These are phyloP conservation scores for Auriculariales sp. DNA, from an alignment of 768 basidiomycete genomes.

Conservation along the genomic window DNA sequence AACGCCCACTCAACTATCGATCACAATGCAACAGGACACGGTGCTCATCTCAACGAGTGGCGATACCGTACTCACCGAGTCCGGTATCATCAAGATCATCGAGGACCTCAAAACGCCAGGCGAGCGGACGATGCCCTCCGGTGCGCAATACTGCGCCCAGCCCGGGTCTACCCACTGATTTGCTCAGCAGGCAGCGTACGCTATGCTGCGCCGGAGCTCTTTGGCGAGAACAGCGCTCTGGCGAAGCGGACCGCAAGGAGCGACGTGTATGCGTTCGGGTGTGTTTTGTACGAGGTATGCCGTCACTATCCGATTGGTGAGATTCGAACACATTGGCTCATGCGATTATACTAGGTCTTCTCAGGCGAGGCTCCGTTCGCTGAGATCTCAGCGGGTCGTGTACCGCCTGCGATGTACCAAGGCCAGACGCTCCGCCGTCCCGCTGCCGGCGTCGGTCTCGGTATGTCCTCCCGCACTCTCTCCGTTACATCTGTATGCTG, in stretches of 20 bases:
- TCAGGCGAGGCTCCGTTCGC: background rate
- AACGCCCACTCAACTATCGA: no score
- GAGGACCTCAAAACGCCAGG: background rate
- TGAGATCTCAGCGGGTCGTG: background rate
- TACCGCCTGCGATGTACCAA: background rate
- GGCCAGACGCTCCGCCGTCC: background rate
- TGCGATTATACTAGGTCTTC: background rate
- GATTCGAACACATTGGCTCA: background rate
- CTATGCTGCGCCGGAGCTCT: background rate
- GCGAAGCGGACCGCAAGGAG: background rate
- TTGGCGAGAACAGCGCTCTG: background rate
- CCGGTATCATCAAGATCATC: background rate
- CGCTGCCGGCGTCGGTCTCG: background rate
- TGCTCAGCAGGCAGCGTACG: no score
- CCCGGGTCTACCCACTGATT: no score
- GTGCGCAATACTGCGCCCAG: no score
- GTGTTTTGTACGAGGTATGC: background rate
- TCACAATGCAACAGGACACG: background rate
- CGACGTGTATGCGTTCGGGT: background rate
- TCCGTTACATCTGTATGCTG: no score
- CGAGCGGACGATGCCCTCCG: background rate
- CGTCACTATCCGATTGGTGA: background rate
- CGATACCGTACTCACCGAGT: background rate
- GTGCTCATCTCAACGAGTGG: background rate
- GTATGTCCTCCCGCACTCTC: no score